These are phyloP conservation scores for Leucosporidium scottii DNA, from an alignment of 768 basidiomycete genomes.

Conservation along the genomic window DNA sequence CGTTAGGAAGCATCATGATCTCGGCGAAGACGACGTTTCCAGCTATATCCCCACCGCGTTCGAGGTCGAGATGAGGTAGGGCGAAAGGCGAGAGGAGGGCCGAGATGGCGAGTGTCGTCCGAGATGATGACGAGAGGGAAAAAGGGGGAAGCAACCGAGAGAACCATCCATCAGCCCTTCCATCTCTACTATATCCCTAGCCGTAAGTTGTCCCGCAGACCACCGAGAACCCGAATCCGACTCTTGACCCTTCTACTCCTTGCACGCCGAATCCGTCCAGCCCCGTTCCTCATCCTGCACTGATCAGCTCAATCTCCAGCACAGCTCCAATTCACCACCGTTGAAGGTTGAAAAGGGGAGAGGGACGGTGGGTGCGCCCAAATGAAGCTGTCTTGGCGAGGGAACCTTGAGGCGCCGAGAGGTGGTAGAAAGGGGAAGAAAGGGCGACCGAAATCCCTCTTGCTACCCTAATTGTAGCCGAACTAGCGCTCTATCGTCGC, in stretches of 20 bases:
- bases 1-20: slow-evolving; percentile 92
- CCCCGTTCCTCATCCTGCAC: background rate
- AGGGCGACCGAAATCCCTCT: no score
- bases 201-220: background rate
- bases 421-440: no score
- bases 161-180: slow-evolving; percentile 2
- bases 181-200: slow-evolving; percentile 4
- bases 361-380: background rate
- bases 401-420: background rate
- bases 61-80: no score
- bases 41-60: slow-evolving; percentile 52
- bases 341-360: no score
- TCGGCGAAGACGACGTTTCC: slow-evolving; percentile 99
- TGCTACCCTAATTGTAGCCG: no score
- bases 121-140: background rate
- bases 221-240: slow-evolving; percentile 1
- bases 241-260: slow-evolving; percentile 7
- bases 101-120: no score
- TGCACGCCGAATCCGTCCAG: no score
- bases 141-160: background rate
- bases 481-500: no score
- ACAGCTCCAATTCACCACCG: slow-evolving; percentile 2
- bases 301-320: background rate
- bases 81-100: no score
- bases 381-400: background rate